These are phyloP conservation scores for Penicillium psychrosexuale DNA, from an alignment of 2,329 filamentous ascomycete species.

Conservation along the genomic window DNA sequence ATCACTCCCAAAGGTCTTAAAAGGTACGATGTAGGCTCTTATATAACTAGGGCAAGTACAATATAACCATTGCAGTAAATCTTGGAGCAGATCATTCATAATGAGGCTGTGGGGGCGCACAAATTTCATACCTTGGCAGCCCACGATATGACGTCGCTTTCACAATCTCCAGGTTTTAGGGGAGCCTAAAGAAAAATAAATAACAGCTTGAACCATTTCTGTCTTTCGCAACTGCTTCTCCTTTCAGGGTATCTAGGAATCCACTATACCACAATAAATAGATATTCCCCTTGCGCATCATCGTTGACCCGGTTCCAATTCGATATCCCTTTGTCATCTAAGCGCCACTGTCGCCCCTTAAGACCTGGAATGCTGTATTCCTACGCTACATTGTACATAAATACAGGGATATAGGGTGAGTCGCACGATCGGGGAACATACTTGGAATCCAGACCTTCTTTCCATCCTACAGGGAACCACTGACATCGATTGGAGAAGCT, in stretches of 20 bases:
- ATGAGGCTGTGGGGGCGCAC: background rate
- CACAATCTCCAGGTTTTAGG: background rate
- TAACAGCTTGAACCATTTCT: too few relatives aligned
- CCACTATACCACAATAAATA: background rate
- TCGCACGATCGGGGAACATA: background rate
- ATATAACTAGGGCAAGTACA: background rate
- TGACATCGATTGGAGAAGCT: background rate
- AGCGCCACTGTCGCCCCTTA: conserved; percentile 1
- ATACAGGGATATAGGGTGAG: conserved; percentile 3
- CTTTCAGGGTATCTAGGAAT: background rate
- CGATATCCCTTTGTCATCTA: background rate
- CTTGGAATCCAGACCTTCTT: background rate
- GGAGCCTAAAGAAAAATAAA: background rate
- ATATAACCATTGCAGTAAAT: background rate
- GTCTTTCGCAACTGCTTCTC: background rate
- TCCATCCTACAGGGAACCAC: background rate
- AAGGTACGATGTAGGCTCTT: too few relatives aligned
- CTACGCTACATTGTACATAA: background rate
- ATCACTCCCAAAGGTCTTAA: too few relatives aligned
- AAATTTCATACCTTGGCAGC: conserved; percentile 4
- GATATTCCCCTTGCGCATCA: background rate
- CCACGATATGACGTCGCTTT: background rate
- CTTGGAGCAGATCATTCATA: background rate
- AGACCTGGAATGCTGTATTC: background rate
- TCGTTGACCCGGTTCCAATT: background rate